Conservation (phyloP, 768 basidiomycete species). For the Mycena kentingensis region DNA sequence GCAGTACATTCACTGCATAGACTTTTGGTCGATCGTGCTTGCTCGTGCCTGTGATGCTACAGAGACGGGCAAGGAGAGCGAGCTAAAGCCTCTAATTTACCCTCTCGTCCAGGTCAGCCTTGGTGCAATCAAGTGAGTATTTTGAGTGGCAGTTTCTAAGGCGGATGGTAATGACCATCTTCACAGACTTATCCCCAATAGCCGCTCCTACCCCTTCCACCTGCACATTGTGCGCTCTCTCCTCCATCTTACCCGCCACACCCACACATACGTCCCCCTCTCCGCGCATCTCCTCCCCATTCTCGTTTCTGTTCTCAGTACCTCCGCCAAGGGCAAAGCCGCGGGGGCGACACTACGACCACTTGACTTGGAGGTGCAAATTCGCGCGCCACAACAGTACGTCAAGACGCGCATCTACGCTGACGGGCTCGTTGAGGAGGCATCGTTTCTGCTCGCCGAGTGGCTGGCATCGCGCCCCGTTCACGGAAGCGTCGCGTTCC, state of each 20-base stretch:
- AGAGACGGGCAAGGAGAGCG: conserved; percentile 64
- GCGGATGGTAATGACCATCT: conserved; percentile 14
- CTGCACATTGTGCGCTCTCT: conserved; percentile 90
- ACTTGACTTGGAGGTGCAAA: conserved; percentile 83
- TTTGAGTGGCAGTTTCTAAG: conserved; percentile 10
- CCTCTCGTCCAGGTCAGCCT: conserved; percentile 93
- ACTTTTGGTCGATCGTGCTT: conserved; percentile 94
- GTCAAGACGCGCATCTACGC: conserved; percentile 83
- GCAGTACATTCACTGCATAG: conserved; percentile 95
- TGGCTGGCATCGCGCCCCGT: conserved; percentile 73
- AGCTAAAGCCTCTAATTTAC: conserved; percentile 86
- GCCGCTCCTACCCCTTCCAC: conserved; percentile 93
- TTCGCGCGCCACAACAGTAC: conserved; percentile 88
- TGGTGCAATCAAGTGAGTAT: conserved; percentile 85
- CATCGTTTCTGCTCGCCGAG: conserved; percentile 75
- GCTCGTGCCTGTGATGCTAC: conserved; percentile 74
- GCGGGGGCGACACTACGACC: conserved; percentile 88
- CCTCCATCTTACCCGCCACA: conserved; percentile 81
- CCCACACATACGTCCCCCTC: conserved; percentile 83
- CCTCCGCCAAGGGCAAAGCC: conserved; percentile 72
- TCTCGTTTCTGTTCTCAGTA: conserved; percentile 70
- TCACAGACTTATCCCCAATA: conserved; percentile 81
- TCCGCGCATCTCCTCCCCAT: conserved; percentile 86
- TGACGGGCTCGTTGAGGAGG: conserved; percentile 83
- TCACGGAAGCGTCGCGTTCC: conserved; percentile 89